Evolutionary conservation across 2,329 filamentous ascomycete species (phyloP).

Genomic region (Fusarium drepaniforme): DNA sequence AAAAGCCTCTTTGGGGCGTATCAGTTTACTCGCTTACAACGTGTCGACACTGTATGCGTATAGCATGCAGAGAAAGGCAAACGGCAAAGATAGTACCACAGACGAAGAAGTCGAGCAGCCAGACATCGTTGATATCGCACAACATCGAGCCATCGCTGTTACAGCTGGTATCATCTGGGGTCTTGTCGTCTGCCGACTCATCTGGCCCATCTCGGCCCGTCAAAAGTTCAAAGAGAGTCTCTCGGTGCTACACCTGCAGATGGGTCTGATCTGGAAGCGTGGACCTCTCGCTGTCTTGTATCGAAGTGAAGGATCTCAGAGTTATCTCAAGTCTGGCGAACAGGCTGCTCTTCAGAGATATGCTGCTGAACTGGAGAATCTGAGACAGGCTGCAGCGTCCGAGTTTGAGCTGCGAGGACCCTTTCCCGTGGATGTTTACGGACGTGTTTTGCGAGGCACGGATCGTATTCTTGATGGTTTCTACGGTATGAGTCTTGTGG

Average conservation of each 20-base stretch:
- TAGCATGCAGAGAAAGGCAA: slow-evolving; percentile 82
- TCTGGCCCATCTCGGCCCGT: slow-evolving; percentile 94
- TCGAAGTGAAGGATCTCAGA: slow-evolving; percentile 72
- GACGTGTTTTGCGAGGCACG: slow-evolving; percentile 81
- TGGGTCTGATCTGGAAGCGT: slow-evolving; percentile 96
- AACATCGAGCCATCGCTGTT: slow-evolving; percentile 91
- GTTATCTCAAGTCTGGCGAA: slow-evolving; percentile 64
- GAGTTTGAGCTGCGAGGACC: slow-evolving; percentile 92
- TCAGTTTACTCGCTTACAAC: slow-evolving; percentile 96
- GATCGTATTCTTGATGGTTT: slow-evolving; percentile 90
- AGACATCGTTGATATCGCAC: slow-evolving; percentile 86
- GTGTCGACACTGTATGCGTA: slow-evolving; percentile 95
- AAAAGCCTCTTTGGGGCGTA: slow-evolving; percentile 92
- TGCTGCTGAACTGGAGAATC: slow-evolving; percentile 76
- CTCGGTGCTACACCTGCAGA: slow-evolving; percentile 89
- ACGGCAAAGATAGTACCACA: slow-evolving; percentile 75
- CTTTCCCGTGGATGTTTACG: slow-evolving; percentile 81
- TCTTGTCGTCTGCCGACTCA: slow-evolving; percentile 85
- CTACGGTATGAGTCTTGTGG: slow-evolving; percentile 94
- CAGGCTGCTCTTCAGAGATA: slow-evolving; percentile 36
- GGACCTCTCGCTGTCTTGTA: slow-evolving; percentile 84
- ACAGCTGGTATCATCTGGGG: slow-evolving; percentile 92
- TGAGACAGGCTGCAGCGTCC: slow-evolving; percentile 77
- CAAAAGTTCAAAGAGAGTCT: slow-evolving; percentile 90
- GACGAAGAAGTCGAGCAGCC: slow-evolving; percentile 88